A percentile compares a stretch with the other conserved stretches of the same genome.
phyloP scores from a whole-genome alignment of 345 rosid species.

The Theobroma cacao region DNA sequence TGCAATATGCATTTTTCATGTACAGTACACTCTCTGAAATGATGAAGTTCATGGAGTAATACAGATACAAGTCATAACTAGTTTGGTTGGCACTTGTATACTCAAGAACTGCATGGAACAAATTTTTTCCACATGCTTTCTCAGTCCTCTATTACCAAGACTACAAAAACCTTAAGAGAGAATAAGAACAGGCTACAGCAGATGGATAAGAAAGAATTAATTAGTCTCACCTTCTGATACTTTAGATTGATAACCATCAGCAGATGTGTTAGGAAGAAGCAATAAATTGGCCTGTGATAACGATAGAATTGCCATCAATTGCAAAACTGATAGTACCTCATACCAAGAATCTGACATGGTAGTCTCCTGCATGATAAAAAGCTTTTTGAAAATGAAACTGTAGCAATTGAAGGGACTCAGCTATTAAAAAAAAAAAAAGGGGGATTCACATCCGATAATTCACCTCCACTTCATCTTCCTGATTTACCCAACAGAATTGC shows the following conservation, averaged over 20 bases:
- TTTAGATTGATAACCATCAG: constrained; percentile 41
- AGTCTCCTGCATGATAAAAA: constrained; percentile 48
- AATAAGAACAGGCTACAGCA: background rate
- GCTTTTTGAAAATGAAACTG: background rate
- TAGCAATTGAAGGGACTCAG: background rate
- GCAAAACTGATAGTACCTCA: constrained; percentile 68
- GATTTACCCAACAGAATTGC: constrained; percentile 62
- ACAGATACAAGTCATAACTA: background rate
- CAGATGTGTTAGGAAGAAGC: constrained; percentile 52
- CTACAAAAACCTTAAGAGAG: background rate
- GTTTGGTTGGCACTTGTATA: background rate
- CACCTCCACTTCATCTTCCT: constrained; percentile 65
- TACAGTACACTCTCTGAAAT: background rate
- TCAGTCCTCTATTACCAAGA: background rate
- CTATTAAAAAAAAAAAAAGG: background rate
- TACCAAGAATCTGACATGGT: constrained; percentile 61
- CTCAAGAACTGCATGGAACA: background rate
- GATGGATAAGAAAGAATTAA: background rate
- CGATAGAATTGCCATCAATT: constrained; percentile 62
- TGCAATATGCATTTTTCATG: background rate
- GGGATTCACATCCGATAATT: background rate
- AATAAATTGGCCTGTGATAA: constrained; percentile 60
- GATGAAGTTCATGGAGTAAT: background rate
- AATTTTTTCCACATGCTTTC: background rate
- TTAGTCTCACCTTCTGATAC: constrained; percentile 53